Percentiles rank a stretch among this genome's conserved stretches.
Evolutionary conservation across 192 early-diverging fungal species (phyloP).

Genomic region (Umbelopsis sp.): DNA sequence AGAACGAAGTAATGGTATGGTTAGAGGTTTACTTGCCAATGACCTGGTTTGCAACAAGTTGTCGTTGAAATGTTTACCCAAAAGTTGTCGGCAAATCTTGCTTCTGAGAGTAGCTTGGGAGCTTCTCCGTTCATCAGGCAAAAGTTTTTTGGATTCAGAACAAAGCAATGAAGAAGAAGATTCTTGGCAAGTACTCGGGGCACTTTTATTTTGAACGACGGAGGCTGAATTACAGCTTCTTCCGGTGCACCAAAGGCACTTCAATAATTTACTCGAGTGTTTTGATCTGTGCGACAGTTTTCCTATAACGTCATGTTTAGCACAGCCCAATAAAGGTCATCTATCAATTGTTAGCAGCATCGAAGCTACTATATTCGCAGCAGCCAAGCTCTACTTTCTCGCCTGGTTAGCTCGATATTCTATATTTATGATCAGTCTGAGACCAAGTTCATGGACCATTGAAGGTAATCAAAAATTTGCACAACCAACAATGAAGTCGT

Average conservation of each 20-base stretch:
- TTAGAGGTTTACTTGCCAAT: background rate
- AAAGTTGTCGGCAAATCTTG: conserved; percentile 14
- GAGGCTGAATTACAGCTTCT: background rate
- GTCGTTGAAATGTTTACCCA: background rate
- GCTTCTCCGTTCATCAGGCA: conserved; percentile 11
- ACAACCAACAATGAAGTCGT: too few relatives aligned
- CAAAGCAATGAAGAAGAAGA: background rate
- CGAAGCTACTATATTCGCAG: too few relatives aligned
- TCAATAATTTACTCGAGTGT: background rate
- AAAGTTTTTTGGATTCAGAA: background rate
- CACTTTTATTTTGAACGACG: conserved; percentile 10
- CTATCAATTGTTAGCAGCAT: too few relatives aligned
- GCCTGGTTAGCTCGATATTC: too few relatives aligned
- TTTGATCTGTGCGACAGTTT: background rate
- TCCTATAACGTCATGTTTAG: conserved; percentile 5
- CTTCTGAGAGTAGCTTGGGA: background rate
- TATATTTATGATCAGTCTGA: too few relatives aligned
- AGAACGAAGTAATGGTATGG: background rate
- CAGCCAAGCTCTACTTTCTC: too few relatives aligned
- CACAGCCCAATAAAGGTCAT: background rate
- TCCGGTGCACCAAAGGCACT: background rate
- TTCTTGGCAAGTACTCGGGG: conserved; percentile 6
- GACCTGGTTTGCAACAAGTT: background rate
- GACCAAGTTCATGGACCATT: too few relatives aligned
- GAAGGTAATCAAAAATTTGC: too few relatives aligned